Evolutionary conservation across 495 filamentous ascomycete genomes (phyloP), one percentile per base, ranked within the genome.

Genomic region (Cenococcum geophilum): DNA sequence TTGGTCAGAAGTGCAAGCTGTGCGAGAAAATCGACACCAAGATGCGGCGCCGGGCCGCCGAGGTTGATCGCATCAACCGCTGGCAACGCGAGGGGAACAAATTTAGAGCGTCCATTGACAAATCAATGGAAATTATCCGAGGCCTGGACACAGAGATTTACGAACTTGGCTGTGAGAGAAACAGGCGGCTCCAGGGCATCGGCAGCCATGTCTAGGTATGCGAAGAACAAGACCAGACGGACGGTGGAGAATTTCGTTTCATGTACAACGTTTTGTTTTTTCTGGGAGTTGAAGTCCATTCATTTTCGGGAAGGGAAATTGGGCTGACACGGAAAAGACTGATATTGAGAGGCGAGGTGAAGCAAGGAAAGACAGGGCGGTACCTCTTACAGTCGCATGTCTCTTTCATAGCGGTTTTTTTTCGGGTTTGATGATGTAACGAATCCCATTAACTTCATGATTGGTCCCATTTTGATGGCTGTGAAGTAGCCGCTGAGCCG

Each of bases 21-120:
- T 98, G 93, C 82, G 88, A 92, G 67, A 91, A 93, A 76, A 88
- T 95, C 70, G 85, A 89, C 66, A 92, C 90, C 73, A 97, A 96
- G 75, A 74, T 79, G 70, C 83, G 91, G 53, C 86, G 91, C 64
- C 82, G 86, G 68, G 77, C 73, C 69, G 85, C 87, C 75, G 89
- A 96, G 79, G 68, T 79, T 55, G 86, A 88, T 59, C 87, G 91
- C 65, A 82, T 96, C 73, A 77, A 77, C 55, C 87, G 92, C 53
- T 97, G 92, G 92, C 79, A 82, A 71, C 72, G 75, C 72, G 89
- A 83, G 79, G 70, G 82, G 42, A 75, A 73, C 62, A 88, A 81
- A 72, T 82, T 89, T 65, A 79, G 79, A 47, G 89, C 89, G 61
- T 92, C 89, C 35, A 92, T 96, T 77, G 89, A 89, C 63, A 84